These are phyloP conservation scores for Cryptomeria japonica DNA, from an alignment of 75 land plant genomes.

Conservation along the genomic window DNA sequence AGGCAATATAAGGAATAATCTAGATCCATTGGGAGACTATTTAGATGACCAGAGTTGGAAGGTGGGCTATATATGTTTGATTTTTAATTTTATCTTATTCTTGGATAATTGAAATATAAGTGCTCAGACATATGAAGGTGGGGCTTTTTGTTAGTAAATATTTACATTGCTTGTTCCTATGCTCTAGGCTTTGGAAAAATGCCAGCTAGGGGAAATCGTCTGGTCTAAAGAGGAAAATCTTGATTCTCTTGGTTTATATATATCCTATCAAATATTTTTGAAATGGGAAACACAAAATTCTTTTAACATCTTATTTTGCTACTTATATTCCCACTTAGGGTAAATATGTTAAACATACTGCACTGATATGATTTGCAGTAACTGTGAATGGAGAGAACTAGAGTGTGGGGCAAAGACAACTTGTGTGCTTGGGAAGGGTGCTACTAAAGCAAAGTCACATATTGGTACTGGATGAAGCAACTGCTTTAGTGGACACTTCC, in stretches of 20 bases:
- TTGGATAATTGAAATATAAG: neutral
- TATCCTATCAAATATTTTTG: neutral
- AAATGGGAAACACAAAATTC: neutral
- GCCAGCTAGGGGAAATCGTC: constrained; percentile 25
- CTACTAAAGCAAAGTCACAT: constrained; percentile 8
- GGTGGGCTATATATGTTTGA: constrained; percentile 11
- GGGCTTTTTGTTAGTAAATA: neutral
- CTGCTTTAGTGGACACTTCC: constrained; percentile 19
- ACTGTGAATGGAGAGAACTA: constrained; percentile 42
- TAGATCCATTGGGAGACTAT: constrained; percentile 38
- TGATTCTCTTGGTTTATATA: constrained; percentile 16
- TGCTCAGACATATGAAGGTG: no score
- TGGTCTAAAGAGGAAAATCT: constrained; percentile 26
- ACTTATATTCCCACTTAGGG: neutral
- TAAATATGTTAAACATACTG: no score
- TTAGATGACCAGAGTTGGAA: constrained; percentile 44
- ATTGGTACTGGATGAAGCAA: constrained; percentile 33
- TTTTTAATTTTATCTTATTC: neutral
- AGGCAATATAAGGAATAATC: constrained; percentile 42
- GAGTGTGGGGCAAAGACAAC: constrained; percentile 25
- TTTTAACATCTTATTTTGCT: neutral
- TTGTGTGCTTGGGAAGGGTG: constrained; percentile 21
- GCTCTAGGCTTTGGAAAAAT: constrained; percentile 23
- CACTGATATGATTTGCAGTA: constrained; percentile 10
- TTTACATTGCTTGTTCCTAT: neutral